Evolutionary conservation across 2,329 filamentous ascomycete species (phyloP).

Genomic region (Aspergillus sp.): DNA sequence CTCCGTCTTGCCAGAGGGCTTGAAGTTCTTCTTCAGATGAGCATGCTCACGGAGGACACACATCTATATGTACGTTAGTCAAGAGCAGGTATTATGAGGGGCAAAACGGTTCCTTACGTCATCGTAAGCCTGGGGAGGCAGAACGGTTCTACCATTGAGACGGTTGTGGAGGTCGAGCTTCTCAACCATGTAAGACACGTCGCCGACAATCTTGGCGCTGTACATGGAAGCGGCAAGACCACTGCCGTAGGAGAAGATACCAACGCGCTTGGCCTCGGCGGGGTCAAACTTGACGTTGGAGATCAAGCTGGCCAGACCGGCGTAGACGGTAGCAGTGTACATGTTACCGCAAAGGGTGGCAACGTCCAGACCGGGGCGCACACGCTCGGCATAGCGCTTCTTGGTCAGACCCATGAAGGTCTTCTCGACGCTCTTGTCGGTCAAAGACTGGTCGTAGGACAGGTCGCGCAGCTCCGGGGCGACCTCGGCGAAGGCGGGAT

Average conservation of each 20-base stretch:
- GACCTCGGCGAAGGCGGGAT: conserved; percentile 70
- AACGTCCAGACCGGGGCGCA: conserved; percentile 70
- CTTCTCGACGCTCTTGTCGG: conserved; percentile 82
- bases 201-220: conserved; percentile 65
- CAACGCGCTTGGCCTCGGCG: conserved; percentile 70
- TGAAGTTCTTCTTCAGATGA: conserved; percentile 77
- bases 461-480: conserved; percentile 74
- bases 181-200: conserved; percentile 66
- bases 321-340: conserved; percentile 62
- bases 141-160: conserved; percentile 63
- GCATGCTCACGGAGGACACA: conserved; percentile 79
- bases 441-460: conserved; percentile 75
- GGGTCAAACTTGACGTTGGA: conserved; percentile 61
- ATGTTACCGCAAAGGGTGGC: conserved; percentile 72
- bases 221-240: conserved; percentile 74
- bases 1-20: conserved; percentile 66
- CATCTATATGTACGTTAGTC: conserved; percentile 53
- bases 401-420: conserved; percentile 81
- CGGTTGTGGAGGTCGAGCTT: conserved; percentile 68
- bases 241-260: conserved; percentile 76
- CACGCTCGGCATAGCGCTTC: conserved; percentile 78
- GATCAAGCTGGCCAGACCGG: conserved; percentile 60
- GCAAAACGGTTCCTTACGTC: conserved; percentile 52
- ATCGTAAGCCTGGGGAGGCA: conserved; percentile 73
- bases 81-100: conserved; percentile 15